A percentile compares a stretch with the other conserved stretches of the same genome.
Evolutionary conservation across 2,329 filamentous ascomycete species (phyloP).

Genomic region (Myriangium duriaei): DNA sequence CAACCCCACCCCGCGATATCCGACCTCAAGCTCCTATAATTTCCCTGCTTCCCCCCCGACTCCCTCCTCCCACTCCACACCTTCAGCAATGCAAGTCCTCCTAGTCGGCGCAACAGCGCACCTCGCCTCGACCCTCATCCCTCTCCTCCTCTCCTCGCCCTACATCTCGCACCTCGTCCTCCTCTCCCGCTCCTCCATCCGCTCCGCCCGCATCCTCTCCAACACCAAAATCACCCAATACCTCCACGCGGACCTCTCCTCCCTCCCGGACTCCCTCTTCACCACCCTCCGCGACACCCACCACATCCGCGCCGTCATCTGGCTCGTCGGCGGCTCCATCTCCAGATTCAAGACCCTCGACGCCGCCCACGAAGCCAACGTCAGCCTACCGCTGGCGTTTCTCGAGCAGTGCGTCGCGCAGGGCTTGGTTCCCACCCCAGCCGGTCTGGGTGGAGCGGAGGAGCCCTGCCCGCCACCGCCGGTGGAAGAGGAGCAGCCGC

Average conservation of each 20-base stretch:
- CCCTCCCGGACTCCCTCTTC: slow-evolving; percentile 2
- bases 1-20: neutral
- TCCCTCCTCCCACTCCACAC: neutral
- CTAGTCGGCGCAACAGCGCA: slow-evolving; percentile 3
- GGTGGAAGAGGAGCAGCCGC: slow-evolving; percentile 12
- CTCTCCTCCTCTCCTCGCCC: slow-evolving; percentile 7
- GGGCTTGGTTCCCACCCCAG: neutral
- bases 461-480: slow-evolving; percentile 21
- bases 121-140: slow-evolving; percentile 2
- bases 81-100: slow-evolving; percentile 2
- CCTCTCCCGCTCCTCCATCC: slow-evolving; percentile 3
- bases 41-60: neutral
- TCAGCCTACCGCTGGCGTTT: slow-evolving; percentile 17
- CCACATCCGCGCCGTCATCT: slow-evolving; percentile 2
- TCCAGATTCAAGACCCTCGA: slow-evolving; percentile 18
- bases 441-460: slow-evolving; percentile 14
- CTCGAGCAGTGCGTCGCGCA: slow-evolving; percentile 4
- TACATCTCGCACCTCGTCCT: slow-evolving; percentile 6
- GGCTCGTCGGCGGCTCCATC: slow-evolving; percentile 18
- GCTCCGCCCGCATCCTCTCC: slow-evolving; percentile 10
- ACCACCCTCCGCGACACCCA: neutral
- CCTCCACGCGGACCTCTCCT: slow-evolving; percentile 37
- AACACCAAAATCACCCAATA: slow-evolving; percentile 23
- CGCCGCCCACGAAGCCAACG: slow-evolving; percentile 21
- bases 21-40: neutral